phyloP scores from a whole-genome alignment of 2,329 filamentous ascomycete genomes.

The Colletotrichum ledebouriae region DNA sequence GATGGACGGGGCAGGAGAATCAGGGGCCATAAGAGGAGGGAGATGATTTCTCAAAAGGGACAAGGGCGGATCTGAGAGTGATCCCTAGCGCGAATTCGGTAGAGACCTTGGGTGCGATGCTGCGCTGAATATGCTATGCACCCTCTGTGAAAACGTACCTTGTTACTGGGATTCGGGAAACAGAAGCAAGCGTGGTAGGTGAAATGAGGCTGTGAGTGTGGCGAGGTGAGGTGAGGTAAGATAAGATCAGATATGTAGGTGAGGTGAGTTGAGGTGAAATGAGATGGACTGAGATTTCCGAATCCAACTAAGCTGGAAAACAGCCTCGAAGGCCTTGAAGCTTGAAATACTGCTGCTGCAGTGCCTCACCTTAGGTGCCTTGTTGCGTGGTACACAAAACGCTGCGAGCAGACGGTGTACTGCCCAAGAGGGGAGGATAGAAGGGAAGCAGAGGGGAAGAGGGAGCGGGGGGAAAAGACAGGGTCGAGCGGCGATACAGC shows the following conservation, averaged over 20 bases:
- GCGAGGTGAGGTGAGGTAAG: not conserved
- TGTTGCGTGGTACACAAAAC: not conserved
- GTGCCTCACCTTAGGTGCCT: not conserved
- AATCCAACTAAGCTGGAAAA: slow-evolving; percentile 6
- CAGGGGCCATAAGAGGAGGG: slow-evolving; percentile 23
- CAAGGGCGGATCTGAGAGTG: slow-evolving; percentile 36
- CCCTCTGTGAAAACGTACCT: slow-evolving; percentile 4
- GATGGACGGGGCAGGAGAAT: slow-evolving; percentile 28
- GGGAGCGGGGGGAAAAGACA: slow-evolving; percentile 34
- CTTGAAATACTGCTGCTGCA: not conserved
- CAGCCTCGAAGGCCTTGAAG: slow-evolving; percentile 5
- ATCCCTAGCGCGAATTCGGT: slow-evolving; percentile 33
- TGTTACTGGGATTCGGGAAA: slow-evolving; percentile 14
- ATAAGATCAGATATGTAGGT: slow-evolving; percentile 1
- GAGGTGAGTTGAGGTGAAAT: not conserved
- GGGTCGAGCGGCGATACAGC: slow-evolving; percentile 36
- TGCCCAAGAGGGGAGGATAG: slow-evolving; percentile 24
- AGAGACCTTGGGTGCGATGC: slow-evolving; percentile 4
- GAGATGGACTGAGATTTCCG: not conserved
- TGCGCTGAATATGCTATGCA: slow-evolving; percentile 1
- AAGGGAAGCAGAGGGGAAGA: slow-evolving; percentile 18
- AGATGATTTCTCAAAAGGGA: slow-evolving; percentile 26
- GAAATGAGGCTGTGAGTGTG: no score
- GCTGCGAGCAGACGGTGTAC: slow-evolving; percentile 18
- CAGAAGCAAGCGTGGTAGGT: not conserved